Base-by-base conservation (phyloP, 306 rosid species). In the Sicyos edulis region DNA sequence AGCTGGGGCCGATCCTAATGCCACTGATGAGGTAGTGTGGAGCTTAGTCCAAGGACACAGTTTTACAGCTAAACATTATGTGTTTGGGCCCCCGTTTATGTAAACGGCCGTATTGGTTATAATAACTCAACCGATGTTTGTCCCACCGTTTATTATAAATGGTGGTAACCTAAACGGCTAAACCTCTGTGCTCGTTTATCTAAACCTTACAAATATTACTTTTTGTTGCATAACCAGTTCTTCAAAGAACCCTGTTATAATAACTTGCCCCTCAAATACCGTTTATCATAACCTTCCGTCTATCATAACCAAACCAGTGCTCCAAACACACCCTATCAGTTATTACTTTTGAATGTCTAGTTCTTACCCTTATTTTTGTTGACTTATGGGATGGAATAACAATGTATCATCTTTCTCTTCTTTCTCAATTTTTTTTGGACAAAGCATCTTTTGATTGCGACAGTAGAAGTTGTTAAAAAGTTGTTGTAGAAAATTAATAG, bases 1-100 rank as follows among this genome's bases (percentile, higher is more conserved):
- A 81, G 97, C 92, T 72, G 99, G 96, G 69, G 95, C 91, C 51
- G 91, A 91, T 86, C 89, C 99, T 54, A 83, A 89, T 86, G 70
- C 79, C 74, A 49, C 79, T 29, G 97, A 91, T 24, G 97, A 91
- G 97, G 99, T 87, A 50, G 17, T 26, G 80, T 73, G 82, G 51
- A 45, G 19, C 57, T 47, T 21, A 49, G 57, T 15, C 42, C 40
- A 19, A 21, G 57, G 12, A 49, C 57, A 68, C 0, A 68, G 22
- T 68, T 13, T 0, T 68, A 21, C 20, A 68, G 20, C 37, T 20
- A 45, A 7, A 11, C 37, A 47, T 29, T 10, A 40, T 1, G 11
- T 6, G 12, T 66, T 44, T 37, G 32, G 32, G 32, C n/a, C n/a
- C n/a, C n/a, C n/a, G n/a, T n/a, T n/a, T n/a, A n/a, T n/a, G n/a